Evolutionary conservation across 148 eudicot genomes (phyloP).

Genomic region (Persicaria tinctoria): DNA sequence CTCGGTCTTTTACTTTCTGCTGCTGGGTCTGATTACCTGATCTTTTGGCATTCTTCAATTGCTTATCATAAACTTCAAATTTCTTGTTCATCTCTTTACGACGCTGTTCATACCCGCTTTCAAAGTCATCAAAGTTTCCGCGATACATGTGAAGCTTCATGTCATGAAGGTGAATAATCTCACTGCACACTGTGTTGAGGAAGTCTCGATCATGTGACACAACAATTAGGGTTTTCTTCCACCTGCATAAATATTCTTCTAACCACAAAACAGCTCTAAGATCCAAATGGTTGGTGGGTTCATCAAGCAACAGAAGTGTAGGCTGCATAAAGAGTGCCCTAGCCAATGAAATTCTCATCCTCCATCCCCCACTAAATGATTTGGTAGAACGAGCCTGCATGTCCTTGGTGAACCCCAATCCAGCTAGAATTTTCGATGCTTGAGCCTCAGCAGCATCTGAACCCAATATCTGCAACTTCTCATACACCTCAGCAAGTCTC

Average conservation of each 20-base stretch:
- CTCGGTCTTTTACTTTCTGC: conserved; percentile 57
- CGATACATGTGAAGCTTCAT: conserved; percentile 61
- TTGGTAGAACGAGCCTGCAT: conserved; percentile 55
- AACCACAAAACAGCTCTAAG: conserved; percentile 71
- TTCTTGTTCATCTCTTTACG: conserved; percentile 58
- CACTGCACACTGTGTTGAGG: conserved; percentile 57
- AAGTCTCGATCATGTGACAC: conserved; percentile 74
- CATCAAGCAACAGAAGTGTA: conserved; percentile 56
- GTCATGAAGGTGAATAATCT: conserved; percentile 67
- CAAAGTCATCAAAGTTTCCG: conserved; percentile 65
- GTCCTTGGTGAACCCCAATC: conserved; percentile 58
- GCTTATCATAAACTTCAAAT: conserved; percentile 46
- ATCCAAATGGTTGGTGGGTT: conserved; percentile 72
- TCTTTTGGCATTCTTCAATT: conserved; percentile 54
- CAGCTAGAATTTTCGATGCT: conserved; percentile 70
- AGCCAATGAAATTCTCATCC: conserved; percentile 66
- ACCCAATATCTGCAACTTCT: conserved; percentile 44
- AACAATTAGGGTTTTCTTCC: conserved; percentile 69
- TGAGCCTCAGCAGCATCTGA: conserved; percentile 76
- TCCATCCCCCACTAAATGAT: conserved; percentile 77
- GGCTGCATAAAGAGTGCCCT: conserved; percentile 71
- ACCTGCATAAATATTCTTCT: conserved; percentile 63
- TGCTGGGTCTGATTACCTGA: conserved; percentile 51
- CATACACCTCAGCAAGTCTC: conserved; percentile 56
- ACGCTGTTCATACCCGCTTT: conserved; percentile 61